Evolutionary conservation across 1,284 basidiomycete species (phyloP).

Genomic region (Papiliotrema fonsecae): DNA sequence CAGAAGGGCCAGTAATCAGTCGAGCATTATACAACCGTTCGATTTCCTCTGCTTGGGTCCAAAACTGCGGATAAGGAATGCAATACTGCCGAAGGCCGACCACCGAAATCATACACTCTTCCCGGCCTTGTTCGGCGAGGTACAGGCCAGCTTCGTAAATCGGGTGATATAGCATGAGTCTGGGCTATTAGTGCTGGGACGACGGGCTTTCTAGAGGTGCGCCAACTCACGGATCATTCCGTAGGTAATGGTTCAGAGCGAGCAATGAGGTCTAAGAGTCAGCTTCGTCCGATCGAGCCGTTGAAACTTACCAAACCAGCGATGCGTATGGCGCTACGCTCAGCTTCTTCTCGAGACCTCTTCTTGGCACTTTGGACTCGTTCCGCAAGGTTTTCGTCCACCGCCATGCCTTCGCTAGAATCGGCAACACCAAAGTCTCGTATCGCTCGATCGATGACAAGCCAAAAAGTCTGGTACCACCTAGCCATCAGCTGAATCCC

Average conservation of each 20-base stretch:
- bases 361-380: conserved; percentile 52
- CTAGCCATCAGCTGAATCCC: neutral
- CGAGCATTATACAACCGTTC: conserved; percentile 19
- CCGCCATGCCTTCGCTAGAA: conserved; percentile 10
- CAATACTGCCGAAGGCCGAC: conserved; percentile 79
- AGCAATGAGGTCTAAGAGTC: conserved; percentile 62
- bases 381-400: too few relatives aligned
- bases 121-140: conserved; percentile 72
- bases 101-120: conserved; percentile 75
- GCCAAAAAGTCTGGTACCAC: conserved; percentile 82
- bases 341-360: conserved; percentile 69
- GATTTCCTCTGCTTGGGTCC: conserved; percentile 63
- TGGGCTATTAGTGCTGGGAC: conserved; percentile 9
- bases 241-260: conserved; percentile 73
- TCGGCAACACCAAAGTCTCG: conserved; percentile 68
- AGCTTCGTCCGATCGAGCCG: neutral
- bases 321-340: conserved; percentile 78
- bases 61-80: conserved; percentile 63
- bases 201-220: neutral
- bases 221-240: conserved; percentile 50
- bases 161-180: conserved; percentile 66
- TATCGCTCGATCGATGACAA: conserved; percentile 50
- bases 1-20: neutral
- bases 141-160: conserved; percentile 75
- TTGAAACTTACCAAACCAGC: conserved; percentile 65